These are phyloP conservation scores for Leccinum ochraceum DNA, from an alignment of 768 basidiomycete species.

Conservation along the genomic window DNA sequence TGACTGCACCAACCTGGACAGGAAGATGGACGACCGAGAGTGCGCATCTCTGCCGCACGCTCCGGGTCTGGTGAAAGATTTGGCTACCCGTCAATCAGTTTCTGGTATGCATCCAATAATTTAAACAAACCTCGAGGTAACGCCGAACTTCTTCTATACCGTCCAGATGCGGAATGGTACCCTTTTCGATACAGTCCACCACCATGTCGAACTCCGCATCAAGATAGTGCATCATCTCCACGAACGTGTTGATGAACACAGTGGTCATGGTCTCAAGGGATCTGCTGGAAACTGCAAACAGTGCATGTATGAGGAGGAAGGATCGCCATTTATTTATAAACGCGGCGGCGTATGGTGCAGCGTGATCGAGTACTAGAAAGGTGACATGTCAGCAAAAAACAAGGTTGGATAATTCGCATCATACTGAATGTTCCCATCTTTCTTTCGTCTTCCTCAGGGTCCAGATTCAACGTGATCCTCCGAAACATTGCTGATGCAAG, in stretches of 20 bases:
- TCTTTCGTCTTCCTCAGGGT: neutral
- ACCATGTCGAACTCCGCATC: conserved; percentile 13
- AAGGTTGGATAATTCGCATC: neutral
- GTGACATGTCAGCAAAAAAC: neutral
- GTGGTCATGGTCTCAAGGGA: conserved; percentile 5
- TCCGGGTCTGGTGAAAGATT: conserved; percentile 8
- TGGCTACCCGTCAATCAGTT: neutral
- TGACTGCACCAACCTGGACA: conserved; percentile 15
- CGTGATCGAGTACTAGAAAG: neutral
- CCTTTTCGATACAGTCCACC: conserved; percentile 14
- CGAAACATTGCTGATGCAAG: neutral
- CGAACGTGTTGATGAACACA: conserved; percentile 12
- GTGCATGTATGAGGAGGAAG: neutral
- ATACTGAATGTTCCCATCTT: conserved; percentile 2
- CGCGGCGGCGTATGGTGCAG: neutral
- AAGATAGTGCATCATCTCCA: conserved; percentile 13
- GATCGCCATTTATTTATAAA: neutral
- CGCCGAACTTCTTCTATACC: conserved; percentile 4
- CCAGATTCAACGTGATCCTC: neutral
- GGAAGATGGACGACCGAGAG: conserved; percentile 15
- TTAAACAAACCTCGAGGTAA: conserved; percentile 2
- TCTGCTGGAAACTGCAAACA: neutral
- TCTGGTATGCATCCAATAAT: neutral
- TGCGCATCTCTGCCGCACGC: conserved; percentile 13
- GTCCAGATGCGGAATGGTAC: conserved; percentile 11